A percentile compares a stretch with the other conserved stretches of the same genome.
These are phyloP conservation scores for Xylaria scruposa DNA, from an alignment of 495 filamentous ascomycete genomes.

Conservation along the genomic window DNA sequence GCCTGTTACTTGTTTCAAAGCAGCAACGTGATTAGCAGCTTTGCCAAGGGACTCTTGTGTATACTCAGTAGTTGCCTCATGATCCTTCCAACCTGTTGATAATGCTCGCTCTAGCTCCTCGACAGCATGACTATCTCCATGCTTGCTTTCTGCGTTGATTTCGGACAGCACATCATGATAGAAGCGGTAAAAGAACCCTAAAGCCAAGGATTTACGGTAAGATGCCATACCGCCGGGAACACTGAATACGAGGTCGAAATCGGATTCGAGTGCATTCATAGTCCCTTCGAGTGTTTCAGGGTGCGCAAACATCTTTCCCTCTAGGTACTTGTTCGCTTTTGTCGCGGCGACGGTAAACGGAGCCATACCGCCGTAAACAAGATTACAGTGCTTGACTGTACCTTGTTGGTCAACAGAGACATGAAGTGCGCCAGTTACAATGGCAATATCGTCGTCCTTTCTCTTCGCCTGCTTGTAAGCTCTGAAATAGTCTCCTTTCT, in stretches of 20 bases:
- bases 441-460: slow-evolving; percentile 97
- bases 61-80: slow-evolving; percentile 65
- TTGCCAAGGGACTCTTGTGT: slow-evolving; percentile 80
- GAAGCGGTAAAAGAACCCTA: slow-evolving; percentile 89
- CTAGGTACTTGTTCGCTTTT: slow-evolving; percentile 70
- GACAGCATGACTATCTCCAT: slow-evolving; percentile 65
- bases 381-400: slow-evolving; percentile 70
- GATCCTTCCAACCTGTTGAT: slow-evolving; percentile 68
- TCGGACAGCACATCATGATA: slow-evolving; percentile 70
- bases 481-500: slow-evolving; percentile 72
- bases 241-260: slow-evolving; percentile 84
- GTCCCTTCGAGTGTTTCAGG: slow-evolving; percentile 82
- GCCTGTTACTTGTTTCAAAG: slow-evolving; percentile 90
- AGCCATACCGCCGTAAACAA: slow-evolving; percentile 93
- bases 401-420: slow-evolving; percentile 70
- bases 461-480: slow-evolving; percentile 95
- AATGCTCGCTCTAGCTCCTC: slow-evolving; percentile 71
- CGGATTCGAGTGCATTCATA: slow-evolving; percentile 84
- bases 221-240: slow-evolving; percentile 97
- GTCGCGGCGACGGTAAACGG: slow-evolving; percentile 83
- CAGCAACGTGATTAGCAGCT: slow-evolving; percentile 83
- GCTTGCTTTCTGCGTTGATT: slow-evolving; percentile 48
- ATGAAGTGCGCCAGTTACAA: slow-evolving; percentile 84
- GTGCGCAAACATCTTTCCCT: slow-evolving; percentile 80
- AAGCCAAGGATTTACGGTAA: slow-evolving; percentile 86